phyloP scores from a whole-genome alignment of 2,329 filamentous ascomycete species.

The Colletotrichum spinosum region DNA sequence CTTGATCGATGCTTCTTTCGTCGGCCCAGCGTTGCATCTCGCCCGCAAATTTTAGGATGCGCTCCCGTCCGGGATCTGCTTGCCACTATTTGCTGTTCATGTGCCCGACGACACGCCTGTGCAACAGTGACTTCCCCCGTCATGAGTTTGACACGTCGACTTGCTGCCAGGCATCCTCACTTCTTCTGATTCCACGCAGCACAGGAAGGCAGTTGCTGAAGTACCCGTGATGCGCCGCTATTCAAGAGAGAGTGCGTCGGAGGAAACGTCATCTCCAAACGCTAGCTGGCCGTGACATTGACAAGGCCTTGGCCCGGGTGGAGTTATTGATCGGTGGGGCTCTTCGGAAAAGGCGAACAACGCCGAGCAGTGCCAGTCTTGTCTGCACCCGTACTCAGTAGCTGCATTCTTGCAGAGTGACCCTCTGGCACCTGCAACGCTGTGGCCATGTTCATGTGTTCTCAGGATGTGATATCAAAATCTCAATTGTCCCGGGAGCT shows the following conservation, averaged over 20 bases:
- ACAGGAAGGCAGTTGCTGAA: background rate
- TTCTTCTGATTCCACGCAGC: too few relatives aligned
- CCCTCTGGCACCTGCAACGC: too few relatives aligned
- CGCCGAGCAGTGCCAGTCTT: background rate
- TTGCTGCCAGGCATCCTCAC: background rate
- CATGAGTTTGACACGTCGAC: background rate
- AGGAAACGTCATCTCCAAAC: constrained; percentile 22
- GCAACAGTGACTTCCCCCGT: too few relatives aligned
- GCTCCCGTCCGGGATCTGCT: constrained; percentile 18
- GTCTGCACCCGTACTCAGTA: background rate
- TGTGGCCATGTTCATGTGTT: too few relatives aligned
- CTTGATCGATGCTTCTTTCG: background rate
- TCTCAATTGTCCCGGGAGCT: too few relatives aligned
- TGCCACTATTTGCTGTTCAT: background rate
- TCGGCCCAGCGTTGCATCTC: constrained; percentile 3
- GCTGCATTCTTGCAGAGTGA: too few relatives aligned
- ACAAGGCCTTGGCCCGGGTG: constrained; percentile 15
- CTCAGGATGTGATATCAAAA: too few relatives aligned
- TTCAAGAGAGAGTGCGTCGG: background rate
- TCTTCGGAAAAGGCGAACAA: background rate
- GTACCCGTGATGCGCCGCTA: background rate
- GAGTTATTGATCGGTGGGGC: constrained; percentile 24
- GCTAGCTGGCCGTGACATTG: constrained; percentile 20
- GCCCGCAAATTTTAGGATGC: constrained; percentile 28
- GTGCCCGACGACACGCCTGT: too few relatives aligned